These are phyloP conservation scores for Microdochium trichocladiopsis DNA, from an alignment of 2,329 filamentous ascomycete genomes.

Conservation along the genomic window DNA sequence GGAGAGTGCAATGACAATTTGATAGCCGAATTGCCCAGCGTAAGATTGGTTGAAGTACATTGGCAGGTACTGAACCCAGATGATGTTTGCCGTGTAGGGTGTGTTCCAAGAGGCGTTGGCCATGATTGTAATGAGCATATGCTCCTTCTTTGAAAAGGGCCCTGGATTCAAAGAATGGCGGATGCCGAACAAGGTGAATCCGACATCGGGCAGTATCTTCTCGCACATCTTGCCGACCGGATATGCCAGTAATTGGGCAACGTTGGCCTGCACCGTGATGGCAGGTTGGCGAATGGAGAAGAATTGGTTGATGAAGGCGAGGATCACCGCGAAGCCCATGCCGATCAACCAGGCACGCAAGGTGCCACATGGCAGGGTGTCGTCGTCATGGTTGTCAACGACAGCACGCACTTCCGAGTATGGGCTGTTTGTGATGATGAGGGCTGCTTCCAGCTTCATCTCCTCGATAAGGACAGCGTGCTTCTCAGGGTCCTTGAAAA, in stretches of 20 bases:
- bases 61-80: slow-evolving; percentile 41
- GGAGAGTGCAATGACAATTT: slow-evolving; percentile 39
- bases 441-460: slow-evolving; percentile 47
- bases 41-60: slow-evolving; percentile 44
- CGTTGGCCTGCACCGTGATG: slow-evolving; percentile 46
- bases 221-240: slow-evolving; percentile 46
- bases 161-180: slow-evolving; percentile 23
- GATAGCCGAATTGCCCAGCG: slow-evolving; percentile 39
- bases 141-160: slow-evolving; percentile 51
- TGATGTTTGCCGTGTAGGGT: slow-evolving; percentile 42
- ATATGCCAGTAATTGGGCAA: slow-evolving; percentile 50
- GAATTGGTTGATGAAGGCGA: slow-evolving; percentile 48
- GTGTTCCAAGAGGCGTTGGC: slow-evolving; percentile 46
- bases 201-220: slow-evolving; percentile 40
- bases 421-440: slow-evolving; percentile 48
- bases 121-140: slow-evolving; percentile 52
- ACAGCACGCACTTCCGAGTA: slow-evolving; percentile 51
- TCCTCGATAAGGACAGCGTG: slow-evolving; percentile 40
- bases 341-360: slow-evolving; percentile 48
- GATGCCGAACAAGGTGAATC: slow-evolving; percentile 34
- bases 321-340: slow-evolving; percentile 38
- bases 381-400: slow-evolving; percentile 48
- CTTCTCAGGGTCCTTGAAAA: slow-evolving; percentile 34
- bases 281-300: slow-evolving; percentile 50
- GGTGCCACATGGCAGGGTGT: slow-evolving; percentile 41